Base-by-base conservation (phyloP, 2,329 filamentous ascomycete genomes). In the Lachnellula cervina region DNA sequence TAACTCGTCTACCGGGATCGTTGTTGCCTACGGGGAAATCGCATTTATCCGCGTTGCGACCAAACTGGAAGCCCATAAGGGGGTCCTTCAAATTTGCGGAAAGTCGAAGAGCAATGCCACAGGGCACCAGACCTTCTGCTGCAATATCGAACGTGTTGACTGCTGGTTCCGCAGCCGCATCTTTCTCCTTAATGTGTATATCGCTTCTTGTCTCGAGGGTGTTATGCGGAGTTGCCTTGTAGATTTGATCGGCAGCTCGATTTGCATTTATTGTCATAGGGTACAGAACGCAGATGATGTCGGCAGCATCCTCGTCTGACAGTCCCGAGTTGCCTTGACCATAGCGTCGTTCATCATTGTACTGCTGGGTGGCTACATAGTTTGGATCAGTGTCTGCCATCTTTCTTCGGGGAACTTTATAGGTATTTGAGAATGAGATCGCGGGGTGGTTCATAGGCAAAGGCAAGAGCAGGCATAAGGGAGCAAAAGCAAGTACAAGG, bases 241-340 rank as follows among this genome's bases (percentile, higher is more conserved):
- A 77, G 19, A 83, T 82, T 2, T 76, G 72, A 43, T 76, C 72
- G 11, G 63, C 84, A 64, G 92, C 88, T 60, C 78, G 76, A 60
- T 87, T 85, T 19, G 93, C 90, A 21, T 82, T 80, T 40, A 83
- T 77, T 2, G 90, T 89, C 62, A 83, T 83, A 11, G 93, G 92
- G 64, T 95, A 86, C 28, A 97, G 80, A 55, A 97, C 84, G 73
- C 91, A 95, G 62, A 96, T 83, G 64, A 97, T 90, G 72, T 97
- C 92, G 59, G 89, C 83, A 49, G 94, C 82, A 70, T 96, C 92
- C 62, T 89, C 82, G 63, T 92, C 87, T 52, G 82, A 87, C 59
- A 97, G 84, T 54, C 89, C 90, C 42, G 90, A 94, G 69, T 90
- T 89, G 71, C 90, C 88, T 69, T 87, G 80, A 54, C 90, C 90